Percentiles rank a stretch among this genome's conserved stretches.
These are phyloP conservation scores for Aspergillus intermedius DNA, from an alignment of 2,329 filamentous ascomycete species.

Conservation along the genomic window DNA sequence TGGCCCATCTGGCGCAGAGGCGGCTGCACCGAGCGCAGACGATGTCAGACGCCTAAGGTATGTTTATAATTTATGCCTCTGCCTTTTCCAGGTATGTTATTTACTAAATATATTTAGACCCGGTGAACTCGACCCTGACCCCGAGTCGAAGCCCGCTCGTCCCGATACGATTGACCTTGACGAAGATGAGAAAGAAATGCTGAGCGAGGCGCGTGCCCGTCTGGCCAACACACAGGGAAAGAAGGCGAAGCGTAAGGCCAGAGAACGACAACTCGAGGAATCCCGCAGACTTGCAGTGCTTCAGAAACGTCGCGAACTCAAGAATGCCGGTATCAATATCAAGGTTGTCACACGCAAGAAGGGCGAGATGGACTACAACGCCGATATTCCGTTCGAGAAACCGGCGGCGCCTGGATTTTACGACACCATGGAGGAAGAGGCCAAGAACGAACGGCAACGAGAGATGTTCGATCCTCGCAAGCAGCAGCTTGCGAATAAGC, in stretches of 20 bases:
- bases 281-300: slow-evolving; percentile 81
- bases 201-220: slow-evolving; percentile 93
- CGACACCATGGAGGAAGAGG: slow-evolving; percentile 78
- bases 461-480: slow-evolving; percentile 87
- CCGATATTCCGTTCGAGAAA: slow-evolving; percentile 96
- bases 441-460: slow-evolving; percentile 73
- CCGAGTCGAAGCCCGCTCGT: slow-evolving; percentile 89
- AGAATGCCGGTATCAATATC: slow-evolving; percentile 96
- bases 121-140: slow-evolving; percentile 93
- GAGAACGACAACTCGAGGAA: slow-evolving; percentile 92
- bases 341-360: slow-evolving; percentile 87
- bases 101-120: slow-evolving; percentile 44
- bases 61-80: slow-evolving; percentile 6
- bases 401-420: slow-evolving; percentile 83
- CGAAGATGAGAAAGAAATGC: slow-evolving; percentile 99
- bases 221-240: slow-evolving; percentile 97
- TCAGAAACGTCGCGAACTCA: slow-evolving; percentile 92
- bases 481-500: slow-evolving; percentile 82
- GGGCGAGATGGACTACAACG: slow-evolving; percentile 99
- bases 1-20: slow-evolving; percentile 74
- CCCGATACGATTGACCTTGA: slow-evolving; percentile 97
- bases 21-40: slow-evolving; percentile 80
- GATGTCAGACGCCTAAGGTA: slow-evolving; percentile 75
- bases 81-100: slow-evolving; percentile 3
- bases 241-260: slow-evolving; percentile 95